Evolutionary conservation across 192 early-diverging fungal species (phyloP).

Genomic region (Gamsiella multidivaricata): DNA sequence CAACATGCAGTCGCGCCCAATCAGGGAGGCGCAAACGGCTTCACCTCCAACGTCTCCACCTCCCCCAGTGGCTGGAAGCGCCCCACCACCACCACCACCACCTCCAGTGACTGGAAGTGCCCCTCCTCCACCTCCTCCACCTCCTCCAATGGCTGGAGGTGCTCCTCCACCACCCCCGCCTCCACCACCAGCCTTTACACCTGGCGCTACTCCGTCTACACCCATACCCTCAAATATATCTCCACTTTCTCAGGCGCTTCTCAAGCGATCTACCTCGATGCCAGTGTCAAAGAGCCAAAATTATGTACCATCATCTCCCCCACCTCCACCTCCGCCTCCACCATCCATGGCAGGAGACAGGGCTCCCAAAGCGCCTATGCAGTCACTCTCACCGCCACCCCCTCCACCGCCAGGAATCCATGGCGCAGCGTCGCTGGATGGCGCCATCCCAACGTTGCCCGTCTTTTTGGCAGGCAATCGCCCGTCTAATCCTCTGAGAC

Average conservation of each 20-base stretch:
- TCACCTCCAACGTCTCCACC: conserved; percentile 29
- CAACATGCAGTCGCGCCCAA: not conserved
- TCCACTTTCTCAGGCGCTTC: conserved; percentile 12
- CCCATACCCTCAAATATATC: conserved; percentile 30
- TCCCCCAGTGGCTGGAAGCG: not conserved
- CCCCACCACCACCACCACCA: not conserved
- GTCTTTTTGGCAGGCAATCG: conserved; percentile 38
- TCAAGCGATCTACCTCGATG: conserved; percentile 36
- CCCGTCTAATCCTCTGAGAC: conserved; percentile 28
- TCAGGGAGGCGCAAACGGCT: conserved; percentile 3
- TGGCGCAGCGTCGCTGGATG: conserved; percentile 35
- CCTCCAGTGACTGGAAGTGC: not conserved
- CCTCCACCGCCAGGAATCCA: conserved; percentile 16
- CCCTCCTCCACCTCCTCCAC: conserved; percentile 11
- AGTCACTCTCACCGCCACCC: conserved; percentile 13
- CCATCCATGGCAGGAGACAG: conserved; percentile 10
- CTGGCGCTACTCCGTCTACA: not conserved
- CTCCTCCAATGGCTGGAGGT: conserved; percentile 1
- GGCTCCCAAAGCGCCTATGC: conserved; percentile 1
- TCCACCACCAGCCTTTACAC: conserved; percentile 7
- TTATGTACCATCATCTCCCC: conserved; percentile 9
- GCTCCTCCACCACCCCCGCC: conserved; percentile 16
- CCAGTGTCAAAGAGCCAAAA: conserved; percentile 15
- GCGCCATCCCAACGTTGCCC: conserved; percentile 37
- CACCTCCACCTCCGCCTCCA: conserved; percentile 26